A percentile compares a stretch with the other conserved stretches of the same genome.
Evolutionary conservation across 352 stramenopile species (phyloP).

Genomic region (Elongisporangium prolatum): DNA sequence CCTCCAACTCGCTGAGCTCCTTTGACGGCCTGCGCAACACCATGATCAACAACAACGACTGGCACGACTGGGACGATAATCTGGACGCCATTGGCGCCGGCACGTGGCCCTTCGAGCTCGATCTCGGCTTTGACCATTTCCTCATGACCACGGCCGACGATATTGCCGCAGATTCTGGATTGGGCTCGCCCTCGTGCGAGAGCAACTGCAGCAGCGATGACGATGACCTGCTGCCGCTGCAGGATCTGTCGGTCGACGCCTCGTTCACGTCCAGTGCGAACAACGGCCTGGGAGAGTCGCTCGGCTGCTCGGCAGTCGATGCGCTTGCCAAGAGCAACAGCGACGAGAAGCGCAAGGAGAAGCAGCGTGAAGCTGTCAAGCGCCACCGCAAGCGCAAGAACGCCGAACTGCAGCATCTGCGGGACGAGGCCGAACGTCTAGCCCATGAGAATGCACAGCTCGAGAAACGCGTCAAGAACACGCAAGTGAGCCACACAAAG

Average conservation of each 20-base stretch:
- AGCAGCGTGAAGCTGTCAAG: slow-evolving; percentile 10
- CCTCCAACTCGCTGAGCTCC: slow-evolving; percentile 4
- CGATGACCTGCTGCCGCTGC: not conserved
- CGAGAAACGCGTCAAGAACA: slow-evolving; percentile 32
- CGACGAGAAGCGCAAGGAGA: slow-evolving; percentile 1
- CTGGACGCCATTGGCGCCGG: slow-evolving; percentile 21
- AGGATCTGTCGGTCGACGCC: not conserved
- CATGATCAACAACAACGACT: slow-evolving; percentile 20
- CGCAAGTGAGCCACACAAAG: slow-evolving; percentile 17
- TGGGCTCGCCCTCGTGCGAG: not conserved
- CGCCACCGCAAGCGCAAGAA: slow-evolving; percentile 63
- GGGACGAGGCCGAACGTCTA: slow-evolving; percentile 12
- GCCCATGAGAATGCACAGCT: slow-evolving; percentile 12
- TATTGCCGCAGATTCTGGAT: slow-evolving; percentile 3
- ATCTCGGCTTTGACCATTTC: slow-evolving; percentile 62
- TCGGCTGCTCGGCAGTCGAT: not conserved
- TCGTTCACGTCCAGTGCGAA: not conserved
- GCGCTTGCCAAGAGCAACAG: slow-evolving; percentile 7
- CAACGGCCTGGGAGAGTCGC: not conserved
- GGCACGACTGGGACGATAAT: slow-evolving; percentile 33
- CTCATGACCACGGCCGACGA: slow-evolving; percentile 52
- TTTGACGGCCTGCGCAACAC: slow-evolving; percentile 15
- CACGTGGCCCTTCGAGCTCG: slow-evolving; percentile 32
- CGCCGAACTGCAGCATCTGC: slow-evolving; percentile 21
- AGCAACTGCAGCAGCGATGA: not conserved